These are phyloP conservation scores for Pythium folliculosum DNA, from an alignment of 352 stramenopile species.

Conservation along the genomic window DNA sequence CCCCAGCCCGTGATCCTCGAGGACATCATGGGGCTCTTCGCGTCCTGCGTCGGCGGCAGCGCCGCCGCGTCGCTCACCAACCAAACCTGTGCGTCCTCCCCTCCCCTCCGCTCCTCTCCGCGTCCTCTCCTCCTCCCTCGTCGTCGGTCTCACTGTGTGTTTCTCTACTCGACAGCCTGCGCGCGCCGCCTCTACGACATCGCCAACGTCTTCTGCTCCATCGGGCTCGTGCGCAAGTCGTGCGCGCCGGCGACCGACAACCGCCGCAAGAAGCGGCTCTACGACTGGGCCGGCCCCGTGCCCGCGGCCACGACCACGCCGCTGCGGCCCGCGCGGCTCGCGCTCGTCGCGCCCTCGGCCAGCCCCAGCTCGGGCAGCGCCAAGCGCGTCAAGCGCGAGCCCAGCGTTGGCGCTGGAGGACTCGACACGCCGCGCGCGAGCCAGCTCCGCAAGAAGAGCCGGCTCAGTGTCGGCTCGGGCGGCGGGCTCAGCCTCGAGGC, in stretches of 20 bases:
- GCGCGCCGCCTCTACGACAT: constrained; percentile 42
- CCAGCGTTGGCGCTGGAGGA: background rate
- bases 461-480: constrained; percentile 4
- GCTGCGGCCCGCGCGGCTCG: constrained; percentile 17
- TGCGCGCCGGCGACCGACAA: constrained; percentile 29
- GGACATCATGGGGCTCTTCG: constrained; percentile 41
- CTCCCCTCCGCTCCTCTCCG: background rate
- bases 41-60: constrained; percentile 26
- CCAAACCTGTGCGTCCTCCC: constrained; percentile 35
- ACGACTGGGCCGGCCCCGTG: constrained; percentile 36
- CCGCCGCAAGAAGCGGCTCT: constrained; percentile 36
- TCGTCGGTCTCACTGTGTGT: background rate
- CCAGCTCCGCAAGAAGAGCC: constrained; percentile 24
- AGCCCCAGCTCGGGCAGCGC: constrained; percentile 23
- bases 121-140: background rate
- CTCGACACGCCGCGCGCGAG: constrained; percentile 12
- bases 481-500: constrained; percentile 20
- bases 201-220: constrained; percentile 43
- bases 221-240: constrained; percentile 36
- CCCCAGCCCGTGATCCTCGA: constrained; percentile 40
- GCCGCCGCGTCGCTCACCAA: constrained; percentile 24
- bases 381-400: constrained; percentile 28
- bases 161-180: constrained; percentile 23
- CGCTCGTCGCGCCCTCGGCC: constrained; percentile 15
- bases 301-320: constrained; percentile 28